A percentile compares a stretch with the other conserved stretches of the same genome.
Evolutionary conservation across 352 stramenopile species (phyloP).

Genomic region (Globisporangium middletonii): DNA sequence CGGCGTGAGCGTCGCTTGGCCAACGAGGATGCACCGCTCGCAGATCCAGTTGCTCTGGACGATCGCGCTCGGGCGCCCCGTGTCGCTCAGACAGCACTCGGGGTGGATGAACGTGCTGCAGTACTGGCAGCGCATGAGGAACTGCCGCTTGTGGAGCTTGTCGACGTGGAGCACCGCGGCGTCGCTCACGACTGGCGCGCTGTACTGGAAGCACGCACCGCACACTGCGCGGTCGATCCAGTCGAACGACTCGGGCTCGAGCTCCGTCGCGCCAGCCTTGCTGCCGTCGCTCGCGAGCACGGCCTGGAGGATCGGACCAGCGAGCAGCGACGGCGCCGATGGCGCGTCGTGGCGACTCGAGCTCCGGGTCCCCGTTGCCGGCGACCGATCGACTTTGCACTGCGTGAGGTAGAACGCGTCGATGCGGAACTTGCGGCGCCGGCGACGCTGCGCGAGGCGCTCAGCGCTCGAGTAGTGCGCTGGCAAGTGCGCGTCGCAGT

Average conservation of each 20-base stretch:
- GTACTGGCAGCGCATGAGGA: slow-evolving; percentile 83
- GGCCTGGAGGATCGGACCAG: slow-evolving; percentile 47
- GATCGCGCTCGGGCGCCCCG: slow-evolving; percentile 44
- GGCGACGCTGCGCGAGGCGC: slow-evolving; percentile 32
- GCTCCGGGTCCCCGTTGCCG: background rate
- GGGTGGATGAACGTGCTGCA: slow-evolving; percentile 81
- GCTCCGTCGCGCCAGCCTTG: slow-evolving; percentile 16
- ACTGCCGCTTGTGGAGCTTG: slow-evolving; percentile 62
- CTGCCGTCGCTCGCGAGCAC: slow-evolving; percentile 30
- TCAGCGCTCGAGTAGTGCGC: slow-evolving; percentile 37
- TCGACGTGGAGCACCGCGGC: slow-evolving; percentile 27
- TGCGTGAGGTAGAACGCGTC: slow-evolving; percentile 66
- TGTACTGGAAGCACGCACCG: slow-evolving; percentile 72
- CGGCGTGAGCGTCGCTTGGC: slow-evolving; percentile 24
- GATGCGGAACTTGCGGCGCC: slow-evolving; percentile 61
- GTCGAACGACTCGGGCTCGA: slow-evolving; percentile 18
- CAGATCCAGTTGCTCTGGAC: slow-evolving; percentile 84
- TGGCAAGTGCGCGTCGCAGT: slow-evolving; percentile 55
- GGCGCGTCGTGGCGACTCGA: slow-evolving; percentile 8
- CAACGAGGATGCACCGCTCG: slow-evolving; percentile 61
- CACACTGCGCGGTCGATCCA: slow-evolving; percentile 74
- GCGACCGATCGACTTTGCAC: slow-evolving; percentile 31
- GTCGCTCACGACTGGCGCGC: slow-evolving; percentile 37
- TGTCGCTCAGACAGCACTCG: slow-evolving; percentile 73
- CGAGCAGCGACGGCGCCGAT: slow-evolving; percentile 28